These are phyloP conservation scores for Gonium pectorale DNA, from an alignment of 139 green algal genomes.

Conservation along the genomic window DNA sequence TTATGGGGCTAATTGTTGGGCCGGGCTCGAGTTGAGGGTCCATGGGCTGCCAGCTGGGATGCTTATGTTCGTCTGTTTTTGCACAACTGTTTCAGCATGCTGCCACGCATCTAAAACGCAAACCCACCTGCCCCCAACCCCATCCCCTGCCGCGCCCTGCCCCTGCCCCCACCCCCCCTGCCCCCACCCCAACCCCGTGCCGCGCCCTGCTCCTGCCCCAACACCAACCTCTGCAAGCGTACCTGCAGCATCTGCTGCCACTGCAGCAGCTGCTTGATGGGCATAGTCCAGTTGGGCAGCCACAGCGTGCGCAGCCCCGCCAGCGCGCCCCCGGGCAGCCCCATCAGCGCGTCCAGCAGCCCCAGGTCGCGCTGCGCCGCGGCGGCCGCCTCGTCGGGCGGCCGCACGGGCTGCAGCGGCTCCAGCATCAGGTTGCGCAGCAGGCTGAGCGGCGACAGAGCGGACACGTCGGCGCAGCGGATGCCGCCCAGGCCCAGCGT, in stretches of 20 bases:
- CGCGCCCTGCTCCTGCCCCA: too few species aligned
- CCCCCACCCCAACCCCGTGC: neutral
- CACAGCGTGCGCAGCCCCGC: constrained; percentile 22
- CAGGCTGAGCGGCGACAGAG: constrained; percentile 1
- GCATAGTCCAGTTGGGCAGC: constrained; percentile 37
- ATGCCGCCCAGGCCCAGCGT: constrained; percentile 37
- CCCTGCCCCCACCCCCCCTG: neutral
- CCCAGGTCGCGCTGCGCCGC: constrained; percentile 8
- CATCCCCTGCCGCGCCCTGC: too few species aligned
- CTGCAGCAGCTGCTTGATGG: constrained; percentile 40
- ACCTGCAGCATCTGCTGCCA: constrained; percentile 44
- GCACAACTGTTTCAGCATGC: too few species aligned
- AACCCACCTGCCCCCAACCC: too few species aligned
- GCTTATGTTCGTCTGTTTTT: too few species aligned
- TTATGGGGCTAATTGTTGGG: too few species aligned
- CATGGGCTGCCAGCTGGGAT: too few species aligned
- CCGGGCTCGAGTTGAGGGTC: too few species aligned
- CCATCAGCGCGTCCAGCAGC: constrained; percentile 27
- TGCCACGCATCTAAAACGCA: too few species aligned
- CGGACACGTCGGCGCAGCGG: constrained; percentile 1
- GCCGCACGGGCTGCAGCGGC: constrained; percentile 2
- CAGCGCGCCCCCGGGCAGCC: neutral
- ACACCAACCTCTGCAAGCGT: too few species aligned
- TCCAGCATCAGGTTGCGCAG: constrained; percentile 38
- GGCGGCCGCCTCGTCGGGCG: neutral